phyloP scores from a whole-genome alignment of 257 asterid species.

The Anisodus tanguticus region DNA sequence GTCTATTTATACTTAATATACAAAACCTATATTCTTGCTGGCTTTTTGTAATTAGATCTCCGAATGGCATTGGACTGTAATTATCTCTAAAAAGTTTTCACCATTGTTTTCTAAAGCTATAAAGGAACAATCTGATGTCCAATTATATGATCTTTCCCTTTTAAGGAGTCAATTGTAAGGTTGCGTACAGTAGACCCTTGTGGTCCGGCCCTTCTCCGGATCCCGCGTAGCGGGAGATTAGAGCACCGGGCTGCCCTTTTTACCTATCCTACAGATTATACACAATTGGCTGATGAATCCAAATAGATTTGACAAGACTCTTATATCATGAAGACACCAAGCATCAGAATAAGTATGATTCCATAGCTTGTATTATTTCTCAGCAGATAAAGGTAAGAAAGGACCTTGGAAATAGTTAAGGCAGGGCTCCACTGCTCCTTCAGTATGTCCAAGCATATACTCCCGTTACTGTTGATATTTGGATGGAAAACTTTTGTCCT shows the following conservation, averaged over 20 bases:
- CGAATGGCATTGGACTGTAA: too few species aligned
- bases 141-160: neutral
- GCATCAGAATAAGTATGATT: neutral
- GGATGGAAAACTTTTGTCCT: slow-evolving; percentile 35
- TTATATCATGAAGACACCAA: neutral
- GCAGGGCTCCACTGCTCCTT: slow-evolving; percentile 37
- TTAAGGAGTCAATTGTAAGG: neutral
- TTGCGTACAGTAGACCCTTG: too few species aligned
- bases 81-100: neutral
- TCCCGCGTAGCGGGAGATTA: too few species aligned
- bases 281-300: neutral
- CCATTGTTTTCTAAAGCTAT: neutral
- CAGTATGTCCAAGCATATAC: slow-evolving; percentile 32
- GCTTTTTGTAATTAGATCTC: too few species aligned
- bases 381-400: slow-evolving; percentile 23
- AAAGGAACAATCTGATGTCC: neutral
- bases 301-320: neutral
- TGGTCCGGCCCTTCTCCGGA: too few species aligned
- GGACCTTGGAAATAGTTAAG: slow-evolving; percentile 30
- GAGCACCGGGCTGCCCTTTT: neutral
- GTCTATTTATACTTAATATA: too few species aligned
- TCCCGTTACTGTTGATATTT: slow-evolving; percentile 32
- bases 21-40: too few species aligned
- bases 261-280: neutral
- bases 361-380: neutral